Evolutionary conservation across 768 basidiomycete species (phyloP), one percentile per base, ranked within the genome.

Genomic region (Termitomyces sp.): DNA sequence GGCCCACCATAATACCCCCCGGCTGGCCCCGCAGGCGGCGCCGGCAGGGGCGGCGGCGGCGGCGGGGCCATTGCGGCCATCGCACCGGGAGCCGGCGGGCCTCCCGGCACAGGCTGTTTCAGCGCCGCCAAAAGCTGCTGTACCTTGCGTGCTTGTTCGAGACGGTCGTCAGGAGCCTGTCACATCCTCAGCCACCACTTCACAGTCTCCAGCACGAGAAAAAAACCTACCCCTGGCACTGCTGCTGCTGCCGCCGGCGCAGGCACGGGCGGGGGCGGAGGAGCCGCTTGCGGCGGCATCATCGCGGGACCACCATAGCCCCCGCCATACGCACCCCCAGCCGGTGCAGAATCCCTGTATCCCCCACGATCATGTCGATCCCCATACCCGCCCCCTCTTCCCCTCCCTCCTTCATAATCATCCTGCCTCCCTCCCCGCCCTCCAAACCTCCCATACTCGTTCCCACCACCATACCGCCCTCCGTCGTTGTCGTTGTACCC

Each of bases 81-180:
- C 7, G 57, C 56, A 5, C 64, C 70, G n/a, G n/a, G n/a, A n/a
- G n/a, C n/a, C 14, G 79, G 68, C 24, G 78, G 68, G 41, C 74
- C 61, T 3, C 72, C 63, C 13, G 73, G 62, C 20, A 55, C 77
- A 10, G 88, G 86, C 58, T 88, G 87, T 65, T 93, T 92, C 47
- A 92, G 72, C 13, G 91, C 91, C 5, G 90, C 91, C 26, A 93
- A 73, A 18, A 92, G 74, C 79, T 92, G 89, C 67, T 94, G 92
- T 9, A 94, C 91, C 70, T 83, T 88, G 55, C 86, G 83, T 8
- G 92, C 92, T 76, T 94, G 90, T 65, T 95, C 93, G 20, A 95
- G 75, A 13, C 92, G 87, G 51, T 94, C 91, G 57, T 94, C 90
- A 11, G 74, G 70, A 41, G 78, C 73, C 81, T 85, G 60, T 41